A percentile compares a stretch with the other conserved stretches of the same genome.
Conservation (phyloP, 106 monocot species). For the Acorus calamus region DNA sequence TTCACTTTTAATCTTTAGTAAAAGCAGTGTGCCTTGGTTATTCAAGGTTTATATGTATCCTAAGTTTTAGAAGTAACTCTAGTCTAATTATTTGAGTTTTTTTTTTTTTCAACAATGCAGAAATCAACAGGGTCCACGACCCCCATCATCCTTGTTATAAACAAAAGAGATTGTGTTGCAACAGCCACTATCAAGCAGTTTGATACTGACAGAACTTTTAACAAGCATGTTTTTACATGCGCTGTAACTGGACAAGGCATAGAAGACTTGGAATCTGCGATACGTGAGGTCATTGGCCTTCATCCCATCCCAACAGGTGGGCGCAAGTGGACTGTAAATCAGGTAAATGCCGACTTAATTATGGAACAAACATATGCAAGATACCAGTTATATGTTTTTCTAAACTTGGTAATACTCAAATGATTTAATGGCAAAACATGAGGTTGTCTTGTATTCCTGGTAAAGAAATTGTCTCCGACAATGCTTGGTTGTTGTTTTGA, state of each 20-base stretch:
- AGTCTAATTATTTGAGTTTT: background rate
- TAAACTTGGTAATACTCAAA: too few relatives aligned
- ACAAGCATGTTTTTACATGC: constrained; percentile 52
- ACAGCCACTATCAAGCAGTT: constrained; percentile 21
- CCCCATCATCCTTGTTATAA: constrained; percentile 76
- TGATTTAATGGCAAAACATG: too few relatives aligned
- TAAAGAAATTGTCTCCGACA: too few relatives aligned
- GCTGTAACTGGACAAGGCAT: constrained; percentile 83
- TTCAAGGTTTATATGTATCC: too few relatives aligned
- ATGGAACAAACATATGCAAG: too few relatives aligned
- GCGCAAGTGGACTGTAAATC: constrained; percentile 81
- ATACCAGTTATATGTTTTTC: too few relatives aligned
- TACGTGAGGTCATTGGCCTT: constrained; percentile 68
- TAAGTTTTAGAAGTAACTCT: background rate
- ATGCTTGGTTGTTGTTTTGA: too few relatives aligned
- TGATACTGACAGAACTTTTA: constrained; percentile 23
- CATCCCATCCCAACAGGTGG: constrained; percentile 45
- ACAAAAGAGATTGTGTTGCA: constrained; percentile 77
- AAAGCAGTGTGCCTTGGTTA: too few relatives aligned
- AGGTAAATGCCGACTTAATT: constrained; percentile 24
- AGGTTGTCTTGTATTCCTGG: too few relatives aligned
- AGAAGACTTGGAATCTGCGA: constrained; percentile 59
- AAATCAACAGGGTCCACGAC: constrained; percentile 19
- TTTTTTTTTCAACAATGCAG: constrained; percentile 21
- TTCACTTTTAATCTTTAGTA: too few relatives aligned